A percentile compares a stretch with the other conserved stretches of the same genome.
Evolutionary conservation across 2,329 filamentous ascomycete genomes (phyloP).

Genomic region (Exophiala dermatitidis): DNA sequence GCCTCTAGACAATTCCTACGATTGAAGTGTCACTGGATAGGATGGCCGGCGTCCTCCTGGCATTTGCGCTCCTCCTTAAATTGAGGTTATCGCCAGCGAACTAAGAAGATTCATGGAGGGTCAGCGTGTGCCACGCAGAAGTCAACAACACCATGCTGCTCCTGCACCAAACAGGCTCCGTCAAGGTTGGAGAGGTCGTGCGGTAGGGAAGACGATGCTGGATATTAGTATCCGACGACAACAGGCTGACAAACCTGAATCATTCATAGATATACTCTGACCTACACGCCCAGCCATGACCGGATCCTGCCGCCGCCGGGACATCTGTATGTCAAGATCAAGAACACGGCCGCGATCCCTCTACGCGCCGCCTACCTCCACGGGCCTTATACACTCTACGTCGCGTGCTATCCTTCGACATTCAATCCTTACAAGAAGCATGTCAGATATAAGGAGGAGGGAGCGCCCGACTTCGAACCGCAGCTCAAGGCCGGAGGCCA

Average conservation of each 20-base stretch:
- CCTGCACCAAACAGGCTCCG: slow-evolving; percentile 79
- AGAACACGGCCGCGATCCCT: slow-evolving; percentile 84
- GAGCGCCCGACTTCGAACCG: slow-evolving; percentile 85
- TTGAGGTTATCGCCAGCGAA: not conserved
- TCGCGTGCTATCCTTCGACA: slow-evolving; percentile 72
- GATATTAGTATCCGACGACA: not conserved
- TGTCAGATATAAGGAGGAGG: slow-evolving; percentile 61
- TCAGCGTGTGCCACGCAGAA: not conserved
- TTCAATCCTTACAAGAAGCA: slow-evolving; percentile 80
- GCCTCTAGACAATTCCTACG: not conserved
- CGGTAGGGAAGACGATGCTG: slow-evolving; percentile 49
- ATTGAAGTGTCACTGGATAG: not conserved
- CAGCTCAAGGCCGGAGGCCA: slow-evolving; percentile 89
- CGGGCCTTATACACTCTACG: slow-evolving; percentile 80
- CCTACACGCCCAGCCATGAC: slow-evolving; percentile 82
- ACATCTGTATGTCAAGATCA: slow-evolving; percentile 75
- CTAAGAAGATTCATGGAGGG: too few relatives aligned
- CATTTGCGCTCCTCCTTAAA: not conserved
- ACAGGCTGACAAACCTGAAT: not conserved
- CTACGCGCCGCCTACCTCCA: slow-evolving; percentile 93
- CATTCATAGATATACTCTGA: slow-evolving; percentile 61
- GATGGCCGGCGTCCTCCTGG: not conserved
- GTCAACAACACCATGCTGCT: slow-evolving; percentile 63
- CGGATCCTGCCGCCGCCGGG: slow-evolving; percentile 81
- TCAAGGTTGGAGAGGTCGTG: slow-evolving; percentile 90